Evolutionary conservation across 2,329 filamentous ascomycete genomes (phyloP), one percentile per base, ranked within the genome.

Genomic region (Trichoderma semiorbis): DNA sequence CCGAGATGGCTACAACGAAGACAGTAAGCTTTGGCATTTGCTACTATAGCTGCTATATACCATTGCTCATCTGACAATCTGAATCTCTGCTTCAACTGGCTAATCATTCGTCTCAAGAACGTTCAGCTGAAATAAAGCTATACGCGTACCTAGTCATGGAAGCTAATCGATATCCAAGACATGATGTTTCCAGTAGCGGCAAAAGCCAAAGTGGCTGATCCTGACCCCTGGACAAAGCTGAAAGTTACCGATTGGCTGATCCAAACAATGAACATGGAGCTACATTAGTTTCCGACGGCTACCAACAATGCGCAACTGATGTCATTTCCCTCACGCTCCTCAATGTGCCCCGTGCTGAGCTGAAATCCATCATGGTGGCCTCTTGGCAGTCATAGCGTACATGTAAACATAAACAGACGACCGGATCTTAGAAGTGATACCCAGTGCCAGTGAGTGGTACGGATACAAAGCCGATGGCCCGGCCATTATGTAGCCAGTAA

Each of bases 401-500:
- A n/a, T 26, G 3, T 26, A 43, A 8, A n/a, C 39, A 1, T 43
- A 16, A 18, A 43, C 16, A 43, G 39, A 43, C 7, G 39, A 36
- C 12, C 5, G 12, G 34, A 43, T 43, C 16, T 43, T 4, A 43
- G 3, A 39, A 16, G 36, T 4, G 36, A 18, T 36, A 7, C 14
- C 6, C 6, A 3, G 14, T 7, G 6, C 14, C 14, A 0, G 6
- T 36, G 0, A 0, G 6, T 36, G 0, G 14, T 1, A 36, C 14
- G 0, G 34, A 36, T 18, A 39, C 36, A 39, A 39, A 18, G 36
- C 36, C 36, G 16, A 39, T 5, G 6, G 14, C 6, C 36, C 2
- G 36, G 36, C 36, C 16, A 39, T 18, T 18, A 39, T 8, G 36
- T 39, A 18, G 36, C 36, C 7, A 39, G 16, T 39, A 39, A 39